A percentile compares a stretch with the other conserved stretches of the same genome.
These are phyloP conservation scores for Phanerochaete sordida DNA, from an alignment of 768 basidiomycete species.

Conservation along the genomic window DNA sequence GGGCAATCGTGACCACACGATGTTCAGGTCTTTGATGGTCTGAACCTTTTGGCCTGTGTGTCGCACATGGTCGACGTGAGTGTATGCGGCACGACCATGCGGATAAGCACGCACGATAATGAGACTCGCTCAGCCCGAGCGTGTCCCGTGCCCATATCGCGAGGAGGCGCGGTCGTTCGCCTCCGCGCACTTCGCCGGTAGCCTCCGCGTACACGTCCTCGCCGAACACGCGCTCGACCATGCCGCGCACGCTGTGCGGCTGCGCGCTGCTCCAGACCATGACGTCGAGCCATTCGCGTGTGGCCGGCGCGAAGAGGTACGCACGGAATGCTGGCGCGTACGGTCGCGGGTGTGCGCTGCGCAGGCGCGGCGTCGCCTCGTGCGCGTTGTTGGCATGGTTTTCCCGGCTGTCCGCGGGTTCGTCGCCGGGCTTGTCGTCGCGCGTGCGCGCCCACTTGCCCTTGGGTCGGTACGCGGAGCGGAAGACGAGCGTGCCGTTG, in stretches of 20 bases:
- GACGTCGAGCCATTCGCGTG: constrained; percentile 68
- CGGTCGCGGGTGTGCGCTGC: constrained; percentile 55
- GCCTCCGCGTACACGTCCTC: constrained; percentile 19
- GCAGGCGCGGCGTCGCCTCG: constrained; percentile 30
- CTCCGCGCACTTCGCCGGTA: neutral
- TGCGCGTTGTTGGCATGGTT: too few species aligned
- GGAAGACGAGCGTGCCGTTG: constrained; percentile 70
- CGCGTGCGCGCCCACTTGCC: neutral
- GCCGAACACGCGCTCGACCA: constrained; percentile 65
- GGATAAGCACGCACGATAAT: constrained; percentile 57
- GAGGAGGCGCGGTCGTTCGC: constrained; percentile 32
- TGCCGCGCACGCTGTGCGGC: constrained; percentile 71
- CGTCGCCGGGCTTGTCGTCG: neutral
- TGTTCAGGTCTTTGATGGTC: constrained; percentile 75
- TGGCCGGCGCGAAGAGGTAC: constrained; percentile 61
- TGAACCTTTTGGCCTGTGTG: constrained; percentile 30
- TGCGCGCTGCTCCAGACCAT: constrained; percentile 92
- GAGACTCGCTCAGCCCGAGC: constrained; percentile 54
- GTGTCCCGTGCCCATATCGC: constrained; percentile 82
- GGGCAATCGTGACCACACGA: constrained; percentile 54
- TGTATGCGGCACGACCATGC: neutral
- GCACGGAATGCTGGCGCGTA: constrained; percentile 58
- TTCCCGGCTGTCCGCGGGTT: constrained; percentile 1
- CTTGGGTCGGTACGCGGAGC: constrained; percentile 37
- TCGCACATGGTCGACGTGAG: neutral